Conservation (phyloP, 2,329 filamentous ascomycete species). For the Claviceps humidiphila region DNA sequence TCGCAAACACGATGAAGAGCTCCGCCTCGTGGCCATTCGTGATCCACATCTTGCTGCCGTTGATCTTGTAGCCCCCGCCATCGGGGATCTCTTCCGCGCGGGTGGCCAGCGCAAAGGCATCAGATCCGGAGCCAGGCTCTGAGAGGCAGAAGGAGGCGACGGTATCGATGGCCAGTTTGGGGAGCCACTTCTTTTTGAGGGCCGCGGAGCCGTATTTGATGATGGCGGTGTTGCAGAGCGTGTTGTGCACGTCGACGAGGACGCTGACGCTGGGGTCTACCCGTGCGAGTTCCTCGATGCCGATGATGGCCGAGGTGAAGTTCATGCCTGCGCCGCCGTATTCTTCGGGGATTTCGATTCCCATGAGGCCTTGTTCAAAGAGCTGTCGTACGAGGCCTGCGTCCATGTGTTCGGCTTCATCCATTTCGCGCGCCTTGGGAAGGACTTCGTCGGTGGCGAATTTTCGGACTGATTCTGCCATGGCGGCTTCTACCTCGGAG, state of each 20-base stretch:
- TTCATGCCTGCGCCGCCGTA: slow-evolving; percentile 78
- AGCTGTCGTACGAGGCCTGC: slow-evolving; percentile 75
- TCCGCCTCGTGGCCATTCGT: slow-evolving; percentile 90
- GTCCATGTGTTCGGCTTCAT: slow-evolving; percentile 93
- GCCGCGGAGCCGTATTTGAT: slow-evolving; percentile 69
- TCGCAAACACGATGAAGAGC: slow-evolving; percentile 97
- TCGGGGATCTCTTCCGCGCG: slow-evolving; percentile 71
- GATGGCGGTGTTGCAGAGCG: slow-evolving; percentile 86
- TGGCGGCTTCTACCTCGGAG: slow-evolving; percentile 77
- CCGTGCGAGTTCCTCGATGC: slow-evolving; percentile 89
- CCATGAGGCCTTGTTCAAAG: slow-evolving; percentile 96
- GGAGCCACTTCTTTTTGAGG: slow-evolving; percentile 75
- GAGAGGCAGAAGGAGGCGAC: slow-evolving; percentile 89
- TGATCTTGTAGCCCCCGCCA: slow-evolving; percentile 61
- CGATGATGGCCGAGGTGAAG: slow-evolving; percentile 91
- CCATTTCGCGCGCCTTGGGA: slow-evolving; percentile 91
- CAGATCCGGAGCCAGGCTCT: slow-evolving; percentile 83
- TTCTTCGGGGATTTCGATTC: slow-evolving; percentile 93
- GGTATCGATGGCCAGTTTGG: slow-evolving; percentile 77
- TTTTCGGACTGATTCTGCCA: slow-evolving; percentile 81
- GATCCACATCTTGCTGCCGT: slow-evolving; percentile 98
- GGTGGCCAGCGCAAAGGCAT: slow-evolving; percentile 90
- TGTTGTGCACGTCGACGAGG: slow-evolving; percentile 95
- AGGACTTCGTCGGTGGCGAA: slow-evolving; percentile 82
- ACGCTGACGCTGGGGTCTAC: slow-evolving; percentile 93